These are phyloP conservation scores for Alternaria sp. DNA, from an alignment of 2,329 filamentous ascomycete species.

Conservation along the genomic window DNA sequence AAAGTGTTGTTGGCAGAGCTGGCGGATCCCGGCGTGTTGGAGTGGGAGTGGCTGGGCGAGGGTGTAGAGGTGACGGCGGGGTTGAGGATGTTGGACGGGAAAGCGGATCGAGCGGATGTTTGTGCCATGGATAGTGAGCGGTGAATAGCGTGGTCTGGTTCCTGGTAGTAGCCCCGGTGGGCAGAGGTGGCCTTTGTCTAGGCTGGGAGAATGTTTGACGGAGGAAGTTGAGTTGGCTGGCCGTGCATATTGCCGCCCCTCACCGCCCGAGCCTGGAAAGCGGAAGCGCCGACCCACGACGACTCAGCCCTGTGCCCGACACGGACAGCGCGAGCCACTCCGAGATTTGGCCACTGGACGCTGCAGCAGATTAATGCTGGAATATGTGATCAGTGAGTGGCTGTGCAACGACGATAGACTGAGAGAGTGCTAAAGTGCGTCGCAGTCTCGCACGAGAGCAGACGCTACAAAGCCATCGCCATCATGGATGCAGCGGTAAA, in stretches of 20 bases:
- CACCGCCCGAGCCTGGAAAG: constrained; percentile 12
- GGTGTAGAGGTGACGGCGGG: constrained; percentile 42
- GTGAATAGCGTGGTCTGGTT: constrained; percentile 13
- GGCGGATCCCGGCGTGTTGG: constrained; percentile 57
- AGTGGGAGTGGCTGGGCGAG: constrained; percentile 49
- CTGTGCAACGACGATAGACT: neutral
- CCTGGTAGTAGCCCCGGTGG: constrained; percentile 25
- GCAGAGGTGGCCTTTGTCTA: constrained; percentile 25
- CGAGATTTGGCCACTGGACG: neutral
- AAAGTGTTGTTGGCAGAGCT: constrained; percentile 77
- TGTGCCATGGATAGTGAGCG: constrained; percentile 40
- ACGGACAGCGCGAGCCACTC: neutral
- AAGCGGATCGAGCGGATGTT: constrained; percentile 24
- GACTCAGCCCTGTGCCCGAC: constrained; percentile 14
- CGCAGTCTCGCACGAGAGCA: neutral
- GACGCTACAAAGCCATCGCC: neutral
- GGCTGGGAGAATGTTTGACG: constrained; percentile 28
- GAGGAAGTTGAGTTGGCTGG: constrained; percentile 20
- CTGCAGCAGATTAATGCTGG: neutral
- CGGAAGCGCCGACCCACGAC: constrained; percentile 22
- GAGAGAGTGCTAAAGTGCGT: neutral
- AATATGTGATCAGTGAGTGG: neutral
- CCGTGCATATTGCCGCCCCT: constrained; percentile 14
- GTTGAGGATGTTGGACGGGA: constrained; percentile 26
- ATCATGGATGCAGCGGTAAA: neutral